Base-by-base conservation (phyloP, 2,329 filamentous ascomycete species). In the Thelonectria rubi region DNA sequence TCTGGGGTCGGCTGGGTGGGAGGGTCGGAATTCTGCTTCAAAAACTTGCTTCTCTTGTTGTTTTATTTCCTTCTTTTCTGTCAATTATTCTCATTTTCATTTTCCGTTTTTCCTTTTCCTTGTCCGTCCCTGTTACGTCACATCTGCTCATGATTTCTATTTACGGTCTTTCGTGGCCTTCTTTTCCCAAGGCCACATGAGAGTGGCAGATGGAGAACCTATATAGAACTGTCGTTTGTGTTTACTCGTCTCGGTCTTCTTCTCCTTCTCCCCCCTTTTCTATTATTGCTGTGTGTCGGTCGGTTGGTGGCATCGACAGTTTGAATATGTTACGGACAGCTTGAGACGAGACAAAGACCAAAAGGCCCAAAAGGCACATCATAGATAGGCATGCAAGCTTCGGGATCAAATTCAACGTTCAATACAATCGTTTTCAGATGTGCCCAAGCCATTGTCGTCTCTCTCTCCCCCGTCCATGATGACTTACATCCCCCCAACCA, bases 11-110 rank as follows among this genome's bases (percentile, higher is more conserved):
- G 37, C 37, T 52, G 17, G 20, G 26, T 37, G 15, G 20, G 32
- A 40, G 12, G 34, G 55, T 49, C 34, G 51, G 55, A 53, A 49
- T 57, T 48, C 61, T 42, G 53, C 65, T 55, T 55, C 39, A 43
- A 20, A 45, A 52, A 49, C 37, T 46, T 20, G 15, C 24, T 32
- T 58, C 20, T 12, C 26, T 51, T 49, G 21, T 59, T 50, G 17
- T 39, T 30, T 34, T 20, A 30, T 37, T 57, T 57, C 30, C 20
- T 53, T 40, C 17, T 52, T 62, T 49, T 56, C 40, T 42, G 21
- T 45, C 12, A 14, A 30, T 18, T 32, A 21, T 37, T 34, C 24
- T 57, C 49, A 17, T 32, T 26, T 32, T 24, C 34, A 30, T 57
- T 55, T 30, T 30, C 48, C 34, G n/a, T 51, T 62, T 47, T 15